A percentile compares a stretch with the other conserved stretches of the same genome.
phyloP scores from a whole-genome alignment of 2,329 filamentous ascomycete species.

The Colletotrichum higginsianum region DNA sequence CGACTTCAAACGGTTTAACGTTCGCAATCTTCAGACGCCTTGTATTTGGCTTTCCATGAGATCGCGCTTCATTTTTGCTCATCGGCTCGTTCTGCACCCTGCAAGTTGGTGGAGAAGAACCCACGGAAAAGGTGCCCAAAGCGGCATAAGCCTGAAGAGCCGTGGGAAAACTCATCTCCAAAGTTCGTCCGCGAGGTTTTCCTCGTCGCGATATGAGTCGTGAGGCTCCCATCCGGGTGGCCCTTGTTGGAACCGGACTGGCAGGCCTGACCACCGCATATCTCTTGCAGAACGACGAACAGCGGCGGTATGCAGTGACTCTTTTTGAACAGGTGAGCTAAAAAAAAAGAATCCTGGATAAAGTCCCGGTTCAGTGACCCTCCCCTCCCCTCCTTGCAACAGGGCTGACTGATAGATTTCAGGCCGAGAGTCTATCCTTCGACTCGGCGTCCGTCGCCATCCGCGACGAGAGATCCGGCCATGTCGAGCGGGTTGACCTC shows the following conservation, averaged over 20 bases:
- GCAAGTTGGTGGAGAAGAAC: neutral
- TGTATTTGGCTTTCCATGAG: neutral
- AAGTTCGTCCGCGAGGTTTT: neutral
- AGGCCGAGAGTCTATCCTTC: constrained; percentile 54
- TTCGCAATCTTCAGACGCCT: neutral
- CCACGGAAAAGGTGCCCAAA: neutral
- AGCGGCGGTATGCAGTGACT: constrained; percentile 51
- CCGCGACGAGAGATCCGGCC: constrained; percentile 49
- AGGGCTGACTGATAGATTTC: neutral
- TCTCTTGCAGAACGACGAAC: constrained; percentile 51
- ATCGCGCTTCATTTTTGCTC: neutral
- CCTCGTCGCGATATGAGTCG: constrained; percentile 7
- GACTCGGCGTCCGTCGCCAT: constrained; percentile 57
- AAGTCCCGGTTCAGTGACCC: neutral
- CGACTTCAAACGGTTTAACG: neutral
- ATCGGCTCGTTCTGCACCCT: neutral
- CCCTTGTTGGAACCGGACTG: constrained; percentile 56
- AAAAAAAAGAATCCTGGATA: neutral
- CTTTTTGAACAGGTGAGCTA: constrained; percentile 55
- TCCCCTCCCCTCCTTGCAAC: too few relatives aligned
- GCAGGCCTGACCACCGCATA: constrained; percentile 55
- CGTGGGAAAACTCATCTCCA: neutral
- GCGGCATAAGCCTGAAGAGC: neutral
- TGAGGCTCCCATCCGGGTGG: constrained; percentile 45
- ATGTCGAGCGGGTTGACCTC: constrained; percentile 55